phyloP scores from a whole-genome alignment of 495 filamentous ascomycete genomes.

The Halenospora varia region DNA sequence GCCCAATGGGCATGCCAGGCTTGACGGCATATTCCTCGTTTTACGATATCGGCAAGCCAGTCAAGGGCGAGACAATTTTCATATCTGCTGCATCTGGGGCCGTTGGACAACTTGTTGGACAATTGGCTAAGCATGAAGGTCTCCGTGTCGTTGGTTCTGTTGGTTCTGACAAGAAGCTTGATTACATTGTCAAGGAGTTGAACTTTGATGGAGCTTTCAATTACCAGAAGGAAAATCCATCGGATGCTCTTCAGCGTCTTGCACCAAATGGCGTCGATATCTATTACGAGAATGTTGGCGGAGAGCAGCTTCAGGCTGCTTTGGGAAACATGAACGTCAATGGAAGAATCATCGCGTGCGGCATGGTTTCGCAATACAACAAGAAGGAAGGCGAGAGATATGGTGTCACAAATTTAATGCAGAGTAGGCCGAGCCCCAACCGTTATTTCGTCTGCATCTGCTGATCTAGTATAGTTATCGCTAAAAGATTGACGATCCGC shows the following conservation, averaged over 20 bases:
- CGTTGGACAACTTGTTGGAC: slow-evolving; percentile 80
- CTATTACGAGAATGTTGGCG: slow-evolving; percentile 95
- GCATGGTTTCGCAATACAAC: slow-evolving; percentile 73
- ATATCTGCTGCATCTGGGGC: slow-evolving; percentile 78
- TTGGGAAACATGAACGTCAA: slow-evolving; percentile 62
- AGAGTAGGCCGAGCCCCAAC: no score
- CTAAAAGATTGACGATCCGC: slow-evolving; percentile 49
- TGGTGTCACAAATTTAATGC: slow-evolving; percentile 61
- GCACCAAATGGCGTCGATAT: slow-evolving; percentile 87
- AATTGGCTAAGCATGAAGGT: slow-evolving; percentile 84
- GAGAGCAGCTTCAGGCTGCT: slow-evolving; percentile 78
- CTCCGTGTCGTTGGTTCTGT: slow-evolving; percentile 71
- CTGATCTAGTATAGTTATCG: no score
- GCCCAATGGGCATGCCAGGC: slow-evolving; percentile 83
- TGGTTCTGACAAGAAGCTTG: slow-evolving; percentile 63
- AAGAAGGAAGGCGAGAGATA: slow-evolving; percentile 51
- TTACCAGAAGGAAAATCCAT: slow-evolving; percentile 60
- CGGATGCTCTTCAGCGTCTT: slow-evolving; percentile 66
- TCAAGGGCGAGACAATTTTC: slow-evolving; percentile 87
- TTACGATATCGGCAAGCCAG: slow-evolving; percentile 79
- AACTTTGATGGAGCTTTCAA: slow-evolving; percentile 71
- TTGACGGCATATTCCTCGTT: slow-evolving; percentile 78
- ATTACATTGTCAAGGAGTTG: slow-evolving; percentile 61
- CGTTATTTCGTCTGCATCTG: no score
- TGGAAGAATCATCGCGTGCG: slow-evolving; percentile 63